Evolutionary conservation across 2,329 filamentous ascomycete species (phyloP), one percentile per base, ranked within the genome.

Genomic region (Fusarium praegraminearum): DNA sequence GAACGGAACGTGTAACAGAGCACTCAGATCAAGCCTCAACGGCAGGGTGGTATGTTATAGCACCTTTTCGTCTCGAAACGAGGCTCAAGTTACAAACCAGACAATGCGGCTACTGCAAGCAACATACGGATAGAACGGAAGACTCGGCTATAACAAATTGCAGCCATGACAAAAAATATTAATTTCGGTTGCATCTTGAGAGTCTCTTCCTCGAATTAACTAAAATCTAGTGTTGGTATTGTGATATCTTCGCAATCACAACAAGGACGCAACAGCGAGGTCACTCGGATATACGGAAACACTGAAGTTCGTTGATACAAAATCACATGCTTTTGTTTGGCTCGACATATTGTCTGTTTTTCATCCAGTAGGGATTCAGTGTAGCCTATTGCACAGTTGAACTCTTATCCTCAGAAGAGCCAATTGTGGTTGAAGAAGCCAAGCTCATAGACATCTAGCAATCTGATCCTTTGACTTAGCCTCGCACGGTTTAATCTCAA

Each of bases 161-260:
- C 22, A 47, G 30, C 13, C 24, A 62, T 47, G 33, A 18, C 45
- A 55, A 45, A 45, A 33, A 38, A 22, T 26, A 28, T 30, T 69
- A 61, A 57, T 41, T 36, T 61, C 45, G 32, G 38, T n/a, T 26
- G 43, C 24, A 7, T 52, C 36, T 46, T 24, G 38, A 55, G 50
- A 72, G 67, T 67, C 58, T 72, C 68, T 64, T 57, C 45, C 33
- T 38, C 33, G 30, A 22, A 61, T 41, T 20, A 36, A 57, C 63
- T 35, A 51, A 41, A 43, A 40, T 11, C 20, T 22, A 24, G 33
- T 47, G 33, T 26, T 57, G 32, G 26, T 30, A 20, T 15, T 51
- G 47, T 54, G 32, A 45, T 33, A 57, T 68, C 54, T 51, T 49
- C 44, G 35, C 41, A 45, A 45, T 36, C 24, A 43, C 36, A 45